Conservation (phyloP, 2,329 filamentous ascomycete genomes). For the Elsinoe australis region DNA sequence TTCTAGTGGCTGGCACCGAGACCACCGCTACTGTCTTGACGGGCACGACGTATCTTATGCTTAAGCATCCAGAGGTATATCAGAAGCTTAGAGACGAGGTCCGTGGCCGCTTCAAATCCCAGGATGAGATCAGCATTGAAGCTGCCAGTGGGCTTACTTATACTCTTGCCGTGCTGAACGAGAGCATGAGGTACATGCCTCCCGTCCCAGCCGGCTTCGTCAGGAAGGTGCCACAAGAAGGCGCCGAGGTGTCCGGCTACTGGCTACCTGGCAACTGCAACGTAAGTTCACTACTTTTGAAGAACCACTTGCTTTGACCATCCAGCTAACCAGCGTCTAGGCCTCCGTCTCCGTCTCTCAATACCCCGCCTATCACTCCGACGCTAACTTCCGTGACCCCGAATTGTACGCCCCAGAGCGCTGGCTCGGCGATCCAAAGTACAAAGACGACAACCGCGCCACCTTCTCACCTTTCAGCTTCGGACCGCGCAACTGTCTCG, state of each 20-base stretch:
- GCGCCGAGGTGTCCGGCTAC: conserved; percentile 25
- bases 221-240: conserved; percentile 25
- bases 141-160: conserved; percentile 28
- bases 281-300: conserved; percentile 4
- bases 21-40: conserved; percentile 44
- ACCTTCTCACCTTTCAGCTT: conserved; percentile 29
- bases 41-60: conserved; percentile 36
- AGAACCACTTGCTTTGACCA: not conserved
- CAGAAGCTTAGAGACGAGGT: conserved; percentile 38
- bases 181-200: conserved; percentile 41
- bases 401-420: conserved; percentile 32
- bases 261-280: conserved; percentile 25
- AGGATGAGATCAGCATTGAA: conserved; percentile 25
- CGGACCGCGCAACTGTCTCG: conserved; percentile 30
- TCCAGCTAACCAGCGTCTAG: conserved; percentile 17
- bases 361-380: conserved; percentile 23
- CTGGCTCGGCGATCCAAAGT: conserved; percentile 32
- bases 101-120: conserved; percentile 32
- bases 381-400: conserved; percentile 26
- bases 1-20: conserved; percentile 44
- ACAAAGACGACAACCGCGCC: conserved; percentile 25
- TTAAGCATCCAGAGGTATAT: conserved; percentile 33
- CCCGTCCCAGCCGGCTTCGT: conserved; percentile 37
- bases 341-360: conserved; percentile 20
- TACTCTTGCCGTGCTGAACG: conserved; percentile 40